A percentile compares a stretch with the other conserved stretches of the same genome.
Conservation (phyloP, 148 eudicot species). For the Bassia scoparia region DNA sequence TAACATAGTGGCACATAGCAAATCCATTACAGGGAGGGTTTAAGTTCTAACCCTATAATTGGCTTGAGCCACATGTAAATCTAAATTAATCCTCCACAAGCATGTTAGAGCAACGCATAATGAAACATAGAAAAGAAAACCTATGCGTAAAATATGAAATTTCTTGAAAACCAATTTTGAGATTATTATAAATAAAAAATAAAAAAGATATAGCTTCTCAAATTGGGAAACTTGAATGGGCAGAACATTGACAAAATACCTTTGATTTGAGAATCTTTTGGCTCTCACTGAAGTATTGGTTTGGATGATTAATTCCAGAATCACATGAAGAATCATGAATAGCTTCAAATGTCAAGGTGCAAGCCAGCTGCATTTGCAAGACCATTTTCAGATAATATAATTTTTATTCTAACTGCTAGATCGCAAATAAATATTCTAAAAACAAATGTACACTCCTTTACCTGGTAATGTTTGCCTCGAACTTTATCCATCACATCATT, state of each 20-base stretch:
- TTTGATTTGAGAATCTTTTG: slow-evolving; percentile 50
- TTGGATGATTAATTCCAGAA: slow-evolving; percentile 89
- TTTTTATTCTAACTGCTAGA: neutral
- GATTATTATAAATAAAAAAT: neutral
- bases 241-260: slow-evolving; percentile 30
- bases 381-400: slow-evolving; percentile 6
- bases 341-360: slow-evolving; percentile 93
- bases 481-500: slow-evolving; percentile 81
- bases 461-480: slow-evolving; percentile 77
- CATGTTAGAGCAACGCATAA: no score
- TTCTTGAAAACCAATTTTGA: neutral
- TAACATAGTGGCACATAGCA: no score
- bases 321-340: slow-evolving; percentile 69
- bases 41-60: neutral
- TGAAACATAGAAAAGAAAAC: no score
- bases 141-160: neutral
- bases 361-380: slow-evolving; percentile 62
- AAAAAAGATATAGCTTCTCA: neutral
- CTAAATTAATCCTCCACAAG: neutral
- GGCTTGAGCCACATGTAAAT: neutral
- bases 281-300: slow-evolving; percentile 82
- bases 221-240: neutral
- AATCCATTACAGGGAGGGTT: no score
- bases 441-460: slow-evolving; percentile 11
- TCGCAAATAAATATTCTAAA: neutral